phyloP scores from a whole-genome alignment of 192 early-diverging fungal genomes.

The Phlyctochytrium arcticum region DNA sequence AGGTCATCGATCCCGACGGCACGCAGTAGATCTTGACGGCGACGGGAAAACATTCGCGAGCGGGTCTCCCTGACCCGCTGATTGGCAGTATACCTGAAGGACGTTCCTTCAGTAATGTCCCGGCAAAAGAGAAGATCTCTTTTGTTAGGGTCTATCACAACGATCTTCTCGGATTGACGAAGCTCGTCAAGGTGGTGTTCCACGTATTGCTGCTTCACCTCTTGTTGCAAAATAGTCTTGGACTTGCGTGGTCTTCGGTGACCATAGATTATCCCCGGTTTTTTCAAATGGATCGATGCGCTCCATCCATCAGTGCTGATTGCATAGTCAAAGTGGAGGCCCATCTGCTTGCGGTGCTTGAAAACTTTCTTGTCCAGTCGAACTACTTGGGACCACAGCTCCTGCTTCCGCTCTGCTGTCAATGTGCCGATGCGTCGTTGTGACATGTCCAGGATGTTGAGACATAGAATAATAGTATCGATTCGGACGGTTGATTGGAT shows the following conservation, averaged over 20 bases:
- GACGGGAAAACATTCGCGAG: neutral
- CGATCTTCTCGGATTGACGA: neutral
- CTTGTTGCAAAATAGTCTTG: neutral
- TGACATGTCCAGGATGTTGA: neutral
- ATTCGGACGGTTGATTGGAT: constrained; percentile 2
- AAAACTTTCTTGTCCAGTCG: neutral
- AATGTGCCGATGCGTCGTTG: neutral
- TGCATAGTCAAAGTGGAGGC: neutral
- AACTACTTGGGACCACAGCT: neutral
- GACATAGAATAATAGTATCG: neutral
- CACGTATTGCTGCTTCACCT: neutral
- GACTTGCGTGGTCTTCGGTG: neutral
- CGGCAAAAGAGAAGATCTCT: constrained; percentile 9
- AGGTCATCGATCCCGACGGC: neutral
- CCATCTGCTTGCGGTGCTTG: neutral
- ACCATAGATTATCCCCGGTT: neutral
- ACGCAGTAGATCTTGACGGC: neutral
- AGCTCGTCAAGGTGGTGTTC: neutral
- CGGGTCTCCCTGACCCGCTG: constrained; percentile 11
- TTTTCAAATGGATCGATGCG: constrained; percentile 7
- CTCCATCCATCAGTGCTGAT: constrained; percentile 11
- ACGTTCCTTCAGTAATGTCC: neutral
- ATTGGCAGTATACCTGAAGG: constrained; percentile 12
- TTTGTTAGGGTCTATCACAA: constrained; percentile 20
- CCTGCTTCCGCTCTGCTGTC: neutral